Conservation (phyloP, 192 early-diverging fungal species). For the Dissophora ornata region DNA sequence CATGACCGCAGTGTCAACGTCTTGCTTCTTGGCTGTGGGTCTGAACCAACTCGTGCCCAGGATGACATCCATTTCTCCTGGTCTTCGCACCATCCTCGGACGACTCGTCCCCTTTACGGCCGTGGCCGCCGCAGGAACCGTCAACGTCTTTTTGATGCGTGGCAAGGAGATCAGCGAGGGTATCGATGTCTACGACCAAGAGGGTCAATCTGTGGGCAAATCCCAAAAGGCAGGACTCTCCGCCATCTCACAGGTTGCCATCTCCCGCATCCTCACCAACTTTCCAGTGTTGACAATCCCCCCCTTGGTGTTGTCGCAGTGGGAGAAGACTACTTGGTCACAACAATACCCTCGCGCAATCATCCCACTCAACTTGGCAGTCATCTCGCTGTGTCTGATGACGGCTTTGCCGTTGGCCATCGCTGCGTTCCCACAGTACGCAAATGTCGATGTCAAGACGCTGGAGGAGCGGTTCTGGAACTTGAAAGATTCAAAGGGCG, state of each 20-base stretch:
- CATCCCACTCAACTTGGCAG: conserved; percentile 73
- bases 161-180: conserved; percentile 83
- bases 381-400: conserved; percentile 76
- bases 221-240: conserved; percentile 71
- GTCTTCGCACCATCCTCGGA: conserved; percentile 53
- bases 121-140: conserved; percentile 82
- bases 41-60: conserved; percentile 73
- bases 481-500: conserved; percentile 69
- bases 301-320: conserved; percentile 71
- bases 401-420: conserved; percentile 82
- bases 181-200: conserved; percentile 75
- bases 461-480: conserved; percentile 75
- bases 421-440: conserved; percentile 82
- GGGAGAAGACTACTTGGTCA: conserved; percentile 71
- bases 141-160: conserved; percentile 89
- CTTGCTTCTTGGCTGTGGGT: conserved; percentile 80
- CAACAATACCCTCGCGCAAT: conserved; percentile 63
- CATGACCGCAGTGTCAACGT: conserved; percentile 78
- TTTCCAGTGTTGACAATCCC: conserved; percentile 80
- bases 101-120: conserved; percentile 79
- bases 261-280: conserved; percentile 80
- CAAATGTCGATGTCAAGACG: conserved; percentile 63
- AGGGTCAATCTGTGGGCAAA: conserved; percentile 76
- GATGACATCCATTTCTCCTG: conserved; percentile 57
- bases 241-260: conserved; percentile 80